phyloP scores from a whole-genome alignment of 345 rosid genomes.

The Cardiospermum halicacabum region DNA sequence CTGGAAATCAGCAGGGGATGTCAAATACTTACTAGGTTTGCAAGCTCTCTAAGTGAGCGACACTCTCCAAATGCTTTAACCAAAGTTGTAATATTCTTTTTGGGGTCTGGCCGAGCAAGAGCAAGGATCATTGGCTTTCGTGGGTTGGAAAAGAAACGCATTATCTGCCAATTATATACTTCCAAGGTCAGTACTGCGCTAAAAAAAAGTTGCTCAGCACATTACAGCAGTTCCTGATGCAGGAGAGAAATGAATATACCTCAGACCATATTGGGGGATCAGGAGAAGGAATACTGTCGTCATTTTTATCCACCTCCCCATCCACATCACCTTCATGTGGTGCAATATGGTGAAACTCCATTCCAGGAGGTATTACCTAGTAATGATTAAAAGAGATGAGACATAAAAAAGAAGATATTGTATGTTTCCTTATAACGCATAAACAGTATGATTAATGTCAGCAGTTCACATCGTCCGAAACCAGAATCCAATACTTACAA shows the following conservation, averaged over 20 bases:
- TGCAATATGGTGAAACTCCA: conserved; percentile 83
- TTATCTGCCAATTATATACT: conserved; percentile 44
- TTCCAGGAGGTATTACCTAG: conserved; percentile 94
- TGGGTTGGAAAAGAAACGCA: conserved; percentile 78
- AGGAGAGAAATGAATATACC: conserved; percentile 34
- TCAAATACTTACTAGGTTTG: conserved; percentile 56
- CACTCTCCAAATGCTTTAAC: conserved; percentile 91
- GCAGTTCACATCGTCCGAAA: conserved; percentile 6
- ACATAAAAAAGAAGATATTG: not conserved
- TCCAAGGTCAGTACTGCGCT: conserved; percentile 6
- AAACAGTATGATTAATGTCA: not conserved
- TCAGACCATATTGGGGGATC: conserved; percentile 85
- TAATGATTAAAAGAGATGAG: conserved; percentile 13
- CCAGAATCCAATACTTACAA: conserved; percentile 45
- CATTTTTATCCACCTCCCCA: conserved; percentile 54
- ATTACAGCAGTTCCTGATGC: not conserved
- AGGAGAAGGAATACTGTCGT: conserved; percentile 49
- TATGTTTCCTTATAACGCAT: not conserved
- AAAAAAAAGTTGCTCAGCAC: conserved; percentile 4
- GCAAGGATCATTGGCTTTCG: conserved; percentile 85
- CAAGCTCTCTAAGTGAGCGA: conserved; percentile 63
- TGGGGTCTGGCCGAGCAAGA: conserved; percentile 86
- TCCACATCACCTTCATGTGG: conserved; percentile 70
- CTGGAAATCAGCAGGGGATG: not conserved
- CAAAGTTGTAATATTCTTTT: conserved; percentile 72